A percentile compares a stretch with the other conserved stretches of the same genome.
These are phyloP conservation scores for Samsoniella hepiali DNA, from an alignment of 2,329 filamentous ascomycete species.

Conservation along the genomic window DNA sequence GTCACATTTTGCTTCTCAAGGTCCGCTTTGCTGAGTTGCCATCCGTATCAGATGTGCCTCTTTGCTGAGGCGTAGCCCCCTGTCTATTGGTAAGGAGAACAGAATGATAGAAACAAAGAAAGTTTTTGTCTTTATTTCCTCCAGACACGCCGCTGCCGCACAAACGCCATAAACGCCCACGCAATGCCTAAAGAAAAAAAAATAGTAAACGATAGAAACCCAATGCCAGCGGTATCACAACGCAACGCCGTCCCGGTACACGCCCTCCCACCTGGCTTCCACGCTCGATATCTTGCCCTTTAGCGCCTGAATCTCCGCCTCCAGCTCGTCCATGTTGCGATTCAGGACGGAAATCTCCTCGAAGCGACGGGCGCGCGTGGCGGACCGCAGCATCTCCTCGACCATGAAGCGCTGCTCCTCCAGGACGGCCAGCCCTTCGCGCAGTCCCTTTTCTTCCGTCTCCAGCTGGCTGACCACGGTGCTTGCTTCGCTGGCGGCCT, in stretches of 20 bases:
- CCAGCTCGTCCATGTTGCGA: conserved; percentile 78
- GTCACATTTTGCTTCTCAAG: no score
- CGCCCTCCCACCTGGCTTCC: conserved; percentile 56
- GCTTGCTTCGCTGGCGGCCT: conserved; percentile 47
- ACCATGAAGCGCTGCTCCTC: conserved; percentile 93
- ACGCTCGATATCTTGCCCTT: conserved; percentile 63
- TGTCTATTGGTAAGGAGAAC: conserved; percentile 3
- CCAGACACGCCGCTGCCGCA: neutral
- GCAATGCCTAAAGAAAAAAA: conserved; percentile 17
- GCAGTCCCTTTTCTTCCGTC: conserved; percentile 76
- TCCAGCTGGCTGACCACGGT: conserved; percentile 62
- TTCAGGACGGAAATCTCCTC: conserved; percentile 81
- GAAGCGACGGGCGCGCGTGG: conserved; percentile 72
- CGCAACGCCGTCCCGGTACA: conserved; percentile 40
- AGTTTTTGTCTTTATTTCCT: neutral
- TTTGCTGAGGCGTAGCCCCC: neutral
- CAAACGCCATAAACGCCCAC: conserved; percentile 16
- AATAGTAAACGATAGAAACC: neutral
- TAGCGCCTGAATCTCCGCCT: conserved; percentile 68
- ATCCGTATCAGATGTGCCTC: neutral
- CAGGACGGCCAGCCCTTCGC: conserved; percentile 76
- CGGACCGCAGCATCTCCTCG: conserved; percentile 75
- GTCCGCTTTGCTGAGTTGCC: neutral
- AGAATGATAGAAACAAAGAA: neutral
- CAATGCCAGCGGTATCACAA: conserved; percentile 15